Evolutionary conservation across 2,329 filamentous ascomycete species (phyloP), one percentile per base, ranked within the genome.

Genomic region (Beauveria sp.): DNA sequence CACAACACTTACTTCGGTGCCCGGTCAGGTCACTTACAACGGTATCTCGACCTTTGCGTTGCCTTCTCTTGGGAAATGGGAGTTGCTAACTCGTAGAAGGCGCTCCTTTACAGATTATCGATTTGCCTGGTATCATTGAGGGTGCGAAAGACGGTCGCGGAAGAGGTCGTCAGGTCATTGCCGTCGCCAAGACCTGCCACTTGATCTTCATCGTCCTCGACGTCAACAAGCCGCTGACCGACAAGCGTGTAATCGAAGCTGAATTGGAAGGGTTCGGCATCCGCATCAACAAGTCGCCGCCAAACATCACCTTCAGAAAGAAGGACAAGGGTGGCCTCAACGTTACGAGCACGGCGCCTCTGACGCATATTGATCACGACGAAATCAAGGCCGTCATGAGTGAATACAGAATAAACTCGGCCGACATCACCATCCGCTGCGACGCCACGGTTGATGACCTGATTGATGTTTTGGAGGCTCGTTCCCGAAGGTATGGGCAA

Each of bases 231-330:
- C 95, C 95, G 26, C 80, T 99, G 68, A 96, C 93, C 18, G 95
- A 99, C 77, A 99, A 99, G 81, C 86, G 91, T 64, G 83, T 99
- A 65, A 99, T 99, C 71, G 95, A 99, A 77, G 83, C 86, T 57
- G 95, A 99, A 78, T 77, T 99, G 73, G 95, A 99, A 74, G 95
- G 95, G 8, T 99, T 99, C 70, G 95, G 95, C 40, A 97, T 99
- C 72, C 86, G 95, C 61, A 93, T 98, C 80, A 99, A 99, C 81
- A 99, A 98, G 80, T 79, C 86, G 69, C 95, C 95, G 28, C 95
- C 95, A 46, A 99, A 99, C 74, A 99, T 99, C 70, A 90, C 95
- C n/a, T 96, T 97, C 81, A 96, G 88, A 78, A 99, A 99, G 82
- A 99, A 99, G 81, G 95, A 99, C 77, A 98, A 98, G 72, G 95